phyloP scores from a whole-genome alignment of 78 protist genomes.

The Capsaspora owczarzaki region DNA sequence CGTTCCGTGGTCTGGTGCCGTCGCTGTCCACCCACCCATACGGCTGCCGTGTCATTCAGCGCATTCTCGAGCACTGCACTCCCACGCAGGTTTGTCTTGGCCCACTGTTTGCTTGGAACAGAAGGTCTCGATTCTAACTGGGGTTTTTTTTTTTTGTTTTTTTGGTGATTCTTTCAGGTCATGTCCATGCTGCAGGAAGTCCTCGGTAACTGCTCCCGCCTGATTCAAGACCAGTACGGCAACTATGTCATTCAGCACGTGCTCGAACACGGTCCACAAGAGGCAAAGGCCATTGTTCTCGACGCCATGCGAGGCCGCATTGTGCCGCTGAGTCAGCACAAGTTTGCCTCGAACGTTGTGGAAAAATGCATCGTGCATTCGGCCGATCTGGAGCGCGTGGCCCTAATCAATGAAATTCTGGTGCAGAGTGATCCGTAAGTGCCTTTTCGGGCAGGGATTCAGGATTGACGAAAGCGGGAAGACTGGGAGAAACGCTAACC shows the following conservation, averaged over 20 bases:
- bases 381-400: not conserved
- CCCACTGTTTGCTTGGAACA: no score
- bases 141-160: no score
- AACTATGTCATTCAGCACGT: conserved; percentile 96
- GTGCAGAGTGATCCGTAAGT: conserved; percentile 4
- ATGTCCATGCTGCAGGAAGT: conserved; percentile 49
- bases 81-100: no score
- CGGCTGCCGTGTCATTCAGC: conserved; percentile 98
- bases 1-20: conserved; percentile 63
- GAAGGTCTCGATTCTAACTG: no score
- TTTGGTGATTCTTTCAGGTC: conserved; percentile 17
- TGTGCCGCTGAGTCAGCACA: conserved; percentile 69
- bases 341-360: conserved; percentile 84
- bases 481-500: not conserved
- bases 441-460: not conserved
- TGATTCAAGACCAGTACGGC: conserved; percentile 95
- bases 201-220: no score
- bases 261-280: conserved; percentile 59
- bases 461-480: no score
- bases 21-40: conserved; percentile 88
- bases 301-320: conserved; percentile 52
- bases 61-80: conserved; percentile 85
- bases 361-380: conserved; percentile 44
- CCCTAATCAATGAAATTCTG: conserved; percentile 34
- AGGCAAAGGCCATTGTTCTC: conserved; percentile 17